Evolutionary conservation across 805 yeast genomes (phyloP).

Genomic region (Wickerhamiella sergipiensis): DNA sequence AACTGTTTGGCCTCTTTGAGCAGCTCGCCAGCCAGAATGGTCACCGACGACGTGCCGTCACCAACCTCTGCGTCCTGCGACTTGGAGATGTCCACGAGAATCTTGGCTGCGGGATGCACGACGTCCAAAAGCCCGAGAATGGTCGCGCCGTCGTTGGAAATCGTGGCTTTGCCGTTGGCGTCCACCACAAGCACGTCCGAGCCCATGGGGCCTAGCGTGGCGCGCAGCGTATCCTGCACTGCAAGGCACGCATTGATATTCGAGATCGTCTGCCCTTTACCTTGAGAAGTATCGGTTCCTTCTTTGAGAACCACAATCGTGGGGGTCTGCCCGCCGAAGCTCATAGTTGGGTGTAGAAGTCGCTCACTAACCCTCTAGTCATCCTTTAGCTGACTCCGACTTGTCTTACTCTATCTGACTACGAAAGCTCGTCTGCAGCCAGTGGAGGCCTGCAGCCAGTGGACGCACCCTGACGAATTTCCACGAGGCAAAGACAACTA

Average conservation of each 20-base stretch:
- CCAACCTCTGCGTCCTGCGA: constrained; percentile 98
- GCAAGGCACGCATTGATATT: constrained; percentile 96
- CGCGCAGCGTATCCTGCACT: constrained; percentile 85
- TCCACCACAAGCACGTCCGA: constrained; percentile 86
- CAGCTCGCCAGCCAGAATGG: constrained; percentile 80
- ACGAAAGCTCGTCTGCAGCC: no score
- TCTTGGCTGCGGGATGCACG: constrained; percentile 96
- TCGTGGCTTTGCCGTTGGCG: constrained; percentile 74
- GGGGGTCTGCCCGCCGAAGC: constrained; percentile 86
- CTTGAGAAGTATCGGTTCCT: constrained; percentile 96
- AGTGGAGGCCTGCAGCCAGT: no score
- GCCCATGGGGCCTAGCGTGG: constrained; percentile 95
- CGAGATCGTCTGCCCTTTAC: constrained; percentile 86
- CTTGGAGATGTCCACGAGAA: constrained; percentile 84
- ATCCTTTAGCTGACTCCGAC: no score
- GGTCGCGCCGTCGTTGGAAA: constrained; percentile 97
- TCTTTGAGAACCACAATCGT: constrained; percentile 96
- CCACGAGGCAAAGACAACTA: no score
- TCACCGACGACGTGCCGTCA: constrained; percentile 96
- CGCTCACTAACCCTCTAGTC: no score
- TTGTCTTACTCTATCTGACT: no score
- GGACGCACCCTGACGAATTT: no score
- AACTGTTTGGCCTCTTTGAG: constrained; percentile 79
- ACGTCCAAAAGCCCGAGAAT: constrained; percentile 82
- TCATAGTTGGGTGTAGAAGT: constrained; percentile 34